phyloP scores from a whole-genome alignment of 179 eudicot genomes.

The Silene noctiflora region DNA sequence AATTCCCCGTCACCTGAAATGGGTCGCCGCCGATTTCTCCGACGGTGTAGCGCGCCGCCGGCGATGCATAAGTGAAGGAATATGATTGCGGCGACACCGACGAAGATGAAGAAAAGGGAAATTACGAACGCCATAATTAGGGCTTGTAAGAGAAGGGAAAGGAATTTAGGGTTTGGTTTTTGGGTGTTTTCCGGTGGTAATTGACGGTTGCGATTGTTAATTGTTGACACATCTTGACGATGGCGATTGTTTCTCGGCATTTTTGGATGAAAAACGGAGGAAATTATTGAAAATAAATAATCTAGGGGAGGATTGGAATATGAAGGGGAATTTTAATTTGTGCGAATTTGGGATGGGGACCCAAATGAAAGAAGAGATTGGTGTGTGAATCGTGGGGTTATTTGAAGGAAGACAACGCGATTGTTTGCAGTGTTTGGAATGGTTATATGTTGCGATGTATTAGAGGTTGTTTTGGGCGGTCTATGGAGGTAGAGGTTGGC shows the following conservation, averaged over 20 bases:
- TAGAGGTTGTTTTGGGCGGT: no score
- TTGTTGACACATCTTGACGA: conserved; percentile 11
- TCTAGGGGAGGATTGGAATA: neutral
- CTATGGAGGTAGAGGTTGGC: no score
- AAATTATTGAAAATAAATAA: no score
- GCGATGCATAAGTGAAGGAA: conserved; percentile 59
- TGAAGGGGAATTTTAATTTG: neutral
- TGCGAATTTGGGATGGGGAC: no score
- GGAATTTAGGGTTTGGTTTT: conserved; percentile 42
- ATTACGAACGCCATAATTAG: conserved; percentile 53
- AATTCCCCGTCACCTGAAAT: neutral
- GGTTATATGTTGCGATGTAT: no score
- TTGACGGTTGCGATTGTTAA: conserved; percentile 27
- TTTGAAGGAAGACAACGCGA: no score
- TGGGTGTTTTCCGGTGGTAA: conserved; percentile 20
- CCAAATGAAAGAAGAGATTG: no score
- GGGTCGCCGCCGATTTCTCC: conserved; percentile 29
- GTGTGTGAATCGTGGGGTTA: no score
- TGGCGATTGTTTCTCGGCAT: conserved; percentile 38
- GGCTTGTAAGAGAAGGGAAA: conserved; percentile 52
- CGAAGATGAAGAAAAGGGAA: conserved; percentile 70
- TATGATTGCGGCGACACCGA: conserved; percentile 52
- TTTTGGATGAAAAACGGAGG: neutral
- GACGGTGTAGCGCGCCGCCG: conserved; percentile 47
- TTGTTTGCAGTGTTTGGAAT: no score